Conservation (phyloP, 805 yeast genomes). For the Teunomyces panamensis region DNA sequence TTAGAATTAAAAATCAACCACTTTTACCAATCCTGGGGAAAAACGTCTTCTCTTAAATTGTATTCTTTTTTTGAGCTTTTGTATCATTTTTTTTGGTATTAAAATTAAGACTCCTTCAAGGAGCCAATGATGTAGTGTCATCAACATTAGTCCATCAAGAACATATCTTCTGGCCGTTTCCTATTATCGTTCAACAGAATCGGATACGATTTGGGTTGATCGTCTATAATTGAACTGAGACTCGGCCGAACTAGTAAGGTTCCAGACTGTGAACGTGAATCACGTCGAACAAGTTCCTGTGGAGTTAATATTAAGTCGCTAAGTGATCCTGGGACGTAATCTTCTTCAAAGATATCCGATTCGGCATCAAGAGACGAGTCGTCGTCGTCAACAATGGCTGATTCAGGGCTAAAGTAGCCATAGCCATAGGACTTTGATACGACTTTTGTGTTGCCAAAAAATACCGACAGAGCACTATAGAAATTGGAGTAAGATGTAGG, state of each 20-base stretch:
- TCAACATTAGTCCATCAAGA: slow-evolving; percentile 33
- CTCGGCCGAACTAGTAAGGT: slow-evolving; percentile 37
- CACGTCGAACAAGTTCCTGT: slow-evolving; percentile 65
- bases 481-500: slow-evolving; percentile 1
- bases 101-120: not conserved
- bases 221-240: slow-evolving; percentile 10
- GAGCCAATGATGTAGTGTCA: not conserved
- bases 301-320: slow-evolving; percentile 78
- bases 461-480: not conserved
- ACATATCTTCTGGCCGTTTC: slow-evolving; percentile 30
- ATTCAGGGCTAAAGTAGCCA: slow-evolving; percentile 7
- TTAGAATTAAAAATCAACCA: slow-evolving; percentile 3
- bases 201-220: slow-evolving; percentile 5
- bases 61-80: not conserved
- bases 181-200: slow-evolving; percentile 8
- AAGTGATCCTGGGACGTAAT: slow-evolving; percentile 76
- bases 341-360: slow-evolving; percentile 52
- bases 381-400: slow-evolving; percentile 38
- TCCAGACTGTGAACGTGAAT: slow-evolving; percentile 56
- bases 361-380: slow-evolving; percentile 21
- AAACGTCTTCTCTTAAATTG: not conserved
- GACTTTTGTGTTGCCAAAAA: slow-evolving; percentile 2
- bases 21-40: not conserved
- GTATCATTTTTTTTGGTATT: not conserved
- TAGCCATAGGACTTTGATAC: slow-evolving; percentile 9